Conservation (phyloP, 345 rosid species). For the Combretum micranthum region DNA sequence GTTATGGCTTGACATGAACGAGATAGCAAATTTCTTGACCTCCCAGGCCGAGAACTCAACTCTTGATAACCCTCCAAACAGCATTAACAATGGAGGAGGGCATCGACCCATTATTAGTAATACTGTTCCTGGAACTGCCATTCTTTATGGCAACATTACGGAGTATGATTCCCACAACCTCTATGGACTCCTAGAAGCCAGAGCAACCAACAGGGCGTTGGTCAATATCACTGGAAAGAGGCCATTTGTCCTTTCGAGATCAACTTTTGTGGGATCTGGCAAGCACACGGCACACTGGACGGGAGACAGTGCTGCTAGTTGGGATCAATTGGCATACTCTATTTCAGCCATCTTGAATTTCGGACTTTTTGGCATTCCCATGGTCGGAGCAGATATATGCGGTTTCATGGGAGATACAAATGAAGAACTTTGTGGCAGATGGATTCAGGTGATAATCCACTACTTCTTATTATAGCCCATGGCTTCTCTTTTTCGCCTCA, state of each 20-base stretch:
- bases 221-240: constrained; percentile 37
- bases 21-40: constrained; percentile 52
- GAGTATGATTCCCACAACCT: constrained; percentile 71
- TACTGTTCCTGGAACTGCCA: constrained; percentile 49
- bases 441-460: constrained; percentile 55
- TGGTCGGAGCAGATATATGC: constrained; percentile 83
- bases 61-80: constrained; percentile 63
- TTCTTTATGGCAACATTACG: constrained; percentile 43
- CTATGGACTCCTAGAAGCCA: constrained; percentile 58
- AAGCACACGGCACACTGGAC: constrained; percentile 86
- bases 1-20: constrained; percentile 83
- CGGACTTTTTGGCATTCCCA: constrained; percentile 75
- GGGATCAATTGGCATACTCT: constrained; percentile 58
- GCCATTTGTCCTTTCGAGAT: constrained; percentile 65
- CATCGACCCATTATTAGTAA: constrained; percentile 23
- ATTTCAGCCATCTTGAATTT: constrained; percentile 55
- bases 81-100: constrained; percentile 45
- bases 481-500: neutral
- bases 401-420: constrained; percentile 50
- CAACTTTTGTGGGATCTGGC: constrained; percentile 71
- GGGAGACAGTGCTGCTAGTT: constrained; percentile 58
- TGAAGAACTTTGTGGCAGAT: constrained; percentile 62
- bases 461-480: neutral
- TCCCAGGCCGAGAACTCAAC: constrained; percentile 35
- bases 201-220: constrained; percentile 53